Conservation (phyloP, 352 stramenopile genomes). For the Globisporangium cederbergense region DNA sequence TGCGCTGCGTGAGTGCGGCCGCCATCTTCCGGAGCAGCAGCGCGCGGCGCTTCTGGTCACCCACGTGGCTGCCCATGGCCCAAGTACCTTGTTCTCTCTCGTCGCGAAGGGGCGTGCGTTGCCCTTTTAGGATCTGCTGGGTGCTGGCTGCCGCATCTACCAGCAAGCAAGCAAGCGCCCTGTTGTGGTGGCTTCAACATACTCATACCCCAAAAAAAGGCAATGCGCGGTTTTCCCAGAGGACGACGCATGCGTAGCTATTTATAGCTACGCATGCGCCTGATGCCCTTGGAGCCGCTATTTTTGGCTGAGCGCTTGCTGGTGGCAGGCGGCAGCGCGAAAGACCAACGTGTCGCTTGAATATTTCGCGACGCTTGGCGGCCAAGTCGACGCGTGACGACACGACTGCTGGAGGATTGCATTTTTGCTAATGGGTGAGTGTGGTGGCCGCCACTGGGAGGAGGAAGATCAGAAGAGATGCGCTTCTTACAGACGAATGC, state of each 20-base stretch:
- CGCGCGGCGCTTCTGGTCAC: constrained; percentile 31
- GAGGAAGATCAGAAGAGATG: constrained; percentile 1
- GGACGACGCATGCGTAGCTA: neutral
- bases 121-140: constrained; percentile 4
- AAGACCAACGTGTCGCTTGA: neutral
- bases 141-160: too few species aligned
- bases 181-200: neutral
- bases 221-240: neutral
- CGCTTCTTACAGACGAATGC: neutral
- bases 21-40: constrained; percentile 40
- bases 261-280: neutral
- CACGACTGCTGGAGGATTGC: neutral
- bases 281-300: neutral
- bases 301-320: neutral
- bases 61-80: constrained; percentile 33
- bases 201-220: too few species aligned
- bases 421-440: neutral
- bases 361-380: neutral
- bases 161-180: too few species aligned
- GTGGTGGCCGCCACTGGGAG: neutral
- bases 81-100: neutral
- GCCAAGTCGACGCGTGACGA: neutral
- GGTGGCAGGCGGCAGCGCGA: neutral
- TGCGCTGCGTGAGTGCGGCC: constrained; percentile 10
- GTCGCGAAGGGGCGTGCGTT: constrained; percentile 6